Percentiles rank a stretch among this genome's conserved stretches.
Conservation (phyloP, 2,329 filamentous ascomycete species). For the Aureobasidium sp. region DNA sequence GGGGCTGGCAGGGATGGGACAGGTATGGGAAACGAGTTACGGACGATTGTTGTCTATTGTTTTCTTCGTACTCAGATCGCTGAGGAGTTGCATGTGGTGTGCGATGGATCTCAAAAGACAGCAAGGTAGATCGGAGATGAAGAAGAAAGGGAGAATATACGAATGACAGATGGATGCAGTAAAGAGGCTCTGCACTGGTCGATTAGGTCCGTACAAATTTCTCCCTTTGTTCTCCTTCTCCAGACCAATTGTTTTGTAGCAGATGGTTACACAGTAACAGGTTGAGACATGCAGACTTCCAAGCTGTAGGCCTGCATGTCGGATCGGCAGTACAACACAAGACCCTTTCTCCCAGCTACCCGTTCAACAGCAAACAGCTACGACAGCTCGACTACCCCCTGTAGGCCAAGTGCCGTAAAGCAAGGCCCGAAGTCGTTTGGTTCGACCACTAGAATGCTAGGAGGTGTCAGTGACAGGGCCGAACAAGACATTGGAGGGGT, state of each 20-base stretch:
- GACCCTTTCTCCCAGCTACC: conserved; percentile 3
- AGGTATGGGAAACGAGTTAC: neutral
- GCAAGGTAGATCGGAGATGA: neutral
- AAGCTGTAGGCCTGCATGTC: neutral
- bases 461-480: neutral
- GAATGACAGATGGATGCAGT: neutral
- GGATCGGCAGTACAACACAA: neutral
- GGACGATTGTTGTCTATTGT: neutral
- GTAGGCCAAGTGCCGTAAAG: neutral
- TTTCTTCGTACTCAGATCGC: neutral
- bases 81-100: neutral
- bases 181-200: neutral
- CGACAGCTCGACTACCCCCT: neutral
- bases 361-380: neutral
- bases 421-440: neutral
- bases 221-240: neutral
- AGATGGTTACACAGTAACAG: neutral
- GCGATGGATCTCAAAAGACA: neutral
- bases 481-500: neutral
- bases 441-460: neutral
- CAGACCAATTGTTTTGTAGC: neutral
- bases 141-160: neutral
- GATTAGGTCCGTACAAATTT: neutral
- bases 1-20: neutral
- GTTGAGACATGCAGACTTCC: neutral